Base-by-base conservation (phyloP, 1,139 yeast species). In the Kodamaea ohmeri region DNA sequence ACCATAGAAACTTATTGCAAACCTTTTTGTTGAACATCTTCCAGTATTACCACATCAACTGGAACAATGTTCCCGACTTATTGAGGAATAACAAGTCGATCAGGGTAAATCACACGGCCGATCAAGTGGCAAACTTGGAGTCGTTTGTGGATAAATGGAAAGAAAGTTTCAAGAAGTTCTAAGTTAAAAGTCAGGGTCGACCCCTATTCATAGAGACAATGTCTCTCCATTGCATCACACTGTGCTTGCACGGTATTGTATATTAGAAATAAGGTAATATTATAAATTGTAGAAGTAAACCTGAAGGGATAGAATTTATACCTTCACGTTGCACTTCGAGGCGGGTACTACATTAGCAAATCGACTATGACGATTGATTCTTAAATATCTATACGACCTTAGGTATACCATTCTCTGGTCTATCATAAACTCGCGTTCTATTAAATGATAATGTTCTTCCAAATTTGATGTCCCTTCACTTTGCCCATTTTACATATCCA, bases 61-160 rank as follows among this genome's bases (percentile, higher is more conserved):
- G 76, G 76, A 65, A 65, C 48, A 56, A 57, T 40, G 58, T 49
- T 38, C 50, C 49, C 22, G 73, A 68, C 32, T 59, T 71, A 29
- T 51, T 66, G 14, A 61, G 53, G 34, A 37, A 40, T 33, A 68
- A 68, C 44, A 64, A 58, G 43, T 58, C 72, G 3, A 67, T 71
- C 37, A 61, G 63, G 40, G 52, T 71, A 36, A 71, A 70, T 47
- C 60, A 67, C 40, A 52, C 62, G 30, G 46, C 51, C 8, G 73
- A 67, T 44, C 63, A 62, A 38, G 43, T 47, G 20, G 47, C 52
- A 15, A 69, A 69, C 47, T 55, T 68, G 45, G 65, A 61, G 37
- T 57, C 64, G 9, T 70, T 70, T 50, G 58, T 61, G 19, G 65
- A 59, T 26, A 70, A 67, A 44, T 70, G 75, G 75, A 58, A 52